Base-by-base conservation (phyloP, 345 rosid genomes). In the Euclidium syriacum region DNA sequence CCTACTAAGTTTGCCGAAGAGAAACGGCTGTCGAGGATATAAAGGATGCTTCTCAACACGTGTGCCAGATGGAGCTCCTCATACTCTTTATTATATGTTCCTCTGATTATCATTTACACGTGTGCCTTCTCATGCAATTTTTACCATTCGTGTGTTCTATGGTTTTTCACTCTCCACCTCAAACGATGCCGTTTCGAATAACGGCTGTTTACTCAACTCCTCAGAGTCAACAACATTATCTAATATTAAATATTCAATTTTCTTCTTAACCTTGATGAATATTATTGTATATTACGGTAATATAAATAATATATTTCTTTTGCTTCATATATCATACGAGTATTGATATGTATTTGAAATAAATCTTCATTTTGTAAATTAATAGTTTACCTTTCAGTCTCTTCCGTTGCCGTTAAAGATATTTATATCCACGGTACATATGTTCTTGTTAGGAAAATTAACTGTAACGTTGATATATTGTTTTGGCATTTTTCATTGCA, bases 1-100 rank as follows among this genome's bases (percentile, higher is more conserved):
- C 59, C 43, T 48, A 71, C 46, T 36, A 62, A 58, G 32, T 12
- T 59, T 61, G 16, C 52, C 19, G 38, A 46, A 47, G 4, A 62
- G 15, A 71, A 71, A 71, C 75, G 75, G 65, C 70, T 71, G 75
- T 64, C 65, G 70, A 71, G 49, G 75, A 57, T 57, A 48, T 71
- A 14, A 64, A 71, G 61, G 75, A 64, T 23, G 14, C 35, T 33
- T 24, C 15, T 49, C 26, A 61, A 58, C 75, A 71, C 75, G 70
- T 71, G 60, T 71, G 75, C 65, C 75, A 71, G 70, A 64, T 71
- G 75, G 44, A 32, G 42, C 53, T 57, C 63, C 23, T 70, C 63
- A 11, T 46, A 50, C 43, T 39, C 61, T 68, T 39, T 22, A 32
- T 70, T 36, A 4, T 52, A 16, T 62, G 12, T 56, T 63, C 60